Evolutionary conservation across 202 grass and related monocot species (phyloP).

Genomic region (Musa balbisiana): DNA sequence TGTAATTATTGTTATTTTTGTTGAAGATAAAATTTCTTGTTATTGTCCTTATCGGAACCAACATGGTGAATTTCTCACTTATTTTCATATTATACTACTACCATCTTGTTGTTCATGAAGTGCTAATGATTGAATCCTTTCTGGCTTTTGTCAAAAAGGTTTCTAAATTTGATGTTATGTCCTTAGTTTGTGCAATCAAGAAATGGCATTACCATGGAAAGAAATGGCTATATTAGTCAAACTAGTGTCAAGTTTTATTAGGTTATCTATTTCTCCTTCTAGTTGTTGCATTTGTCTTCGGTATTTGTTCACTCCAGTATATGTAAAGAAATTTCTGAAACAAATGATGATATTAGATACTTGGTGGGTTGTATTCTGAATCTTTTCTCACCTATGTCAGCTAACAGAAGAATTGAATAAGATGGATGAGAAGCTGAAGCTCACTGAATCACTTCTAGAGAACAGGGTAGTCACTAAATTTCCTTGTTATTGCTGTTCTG

Average conservation of each 20-base stretch:
- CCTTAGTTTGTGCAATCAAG: not conserved
- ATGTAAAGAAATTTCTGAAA: not conserved
- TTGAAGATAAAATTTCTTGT: not conserved
- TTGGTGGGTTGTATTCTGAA: not conserved
- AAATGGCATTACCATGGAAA: not conserved
- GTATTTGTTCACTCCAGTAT: not conserved
- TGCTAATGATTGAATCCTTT: not conserved
- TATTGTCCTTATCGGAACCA: not conserved
- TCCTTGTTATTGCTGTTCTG: too few relatives aligned
- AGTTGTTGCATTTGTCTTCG: too few relatives aligned
- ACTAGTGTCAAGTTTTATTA: not conserved
- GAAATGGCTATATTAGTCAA: not conserved
- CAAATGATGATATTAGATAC: not conserved
- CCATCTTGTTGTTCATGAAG: not conserved
- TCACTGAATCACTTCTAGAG: conserved; percentile 7
- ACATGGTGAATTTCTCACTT: not conserved
- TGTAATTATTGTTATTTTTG: not conserved
- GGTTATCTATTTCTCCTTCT: too few relatives aligned
- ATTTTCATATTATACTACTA: not conserved
- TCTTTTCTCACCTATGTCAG: not conserved
- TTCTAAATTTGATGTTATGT: not conserved
- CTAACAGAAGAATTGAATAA: conserved; percentile 2
- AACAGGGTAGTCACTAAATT: conserved; percentile 8
- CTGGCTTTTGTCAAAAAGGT: not conserved
- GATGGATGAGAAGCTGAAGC: conserved; percentile 4